phyloP scores from a whole-genome alignment of 495 filamentous ascomycete species.

The Daldinia vernicosa region DNA sequence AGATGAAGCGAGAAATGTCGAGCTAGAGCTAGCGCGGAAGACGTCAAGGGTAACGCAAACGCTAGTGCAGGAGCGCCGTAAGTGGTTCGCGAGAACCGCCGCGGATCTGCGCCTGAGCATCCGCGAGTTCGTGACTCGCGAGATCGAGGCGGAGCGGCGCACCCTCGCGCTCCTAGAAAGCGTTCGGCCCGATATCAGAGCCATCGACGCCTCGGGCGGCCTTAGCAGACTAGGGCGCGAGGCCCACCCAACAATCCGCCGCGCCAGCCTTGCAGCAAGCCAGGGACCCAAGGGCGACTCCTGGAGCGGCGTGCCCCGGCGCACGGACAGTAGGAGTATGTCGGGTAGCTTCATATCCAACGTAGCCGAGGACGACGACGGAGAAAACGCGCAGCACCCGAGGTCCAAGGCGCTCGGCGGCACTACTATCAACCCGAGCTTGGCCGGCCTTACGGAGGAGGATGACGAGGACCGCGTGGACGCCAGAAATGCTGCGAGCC shows the following conservation, averaged over 20 bases:
- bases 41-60: slow-evolving; percentile 88
- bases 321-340: slow-evolving; percentile 72
- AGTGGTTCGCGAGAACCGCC: slow-evolving; percentile 89
- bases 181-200: slow-evolving; percentile 89
- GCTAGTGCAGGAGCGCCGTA: slow-evolving; percentile 84
- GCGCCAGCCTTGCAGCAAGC: slow-evolving; percentile 79
- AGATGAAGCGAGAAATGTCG: slow-evolving; percentile 83
- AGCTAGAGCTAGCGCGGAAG: slow-evolving; percentile 80
- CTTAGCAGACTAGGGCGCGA: slow-evolving; percentile 89
- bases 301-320: slow-evolving; percentile 92
- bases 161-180: slow-evolving; percentile 91
- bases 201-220: slow-evolving; percentile 90
- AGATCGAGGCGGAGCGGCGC: slow-evolving; percentile 95
- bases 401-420: slow-evolving; percentile 59
- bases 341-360: slow-evolving; percentile 71
- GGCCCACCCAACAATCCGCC: slow-evolving; percentile 76
- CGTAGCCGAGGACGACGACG: slow-evolving; percentile 56
- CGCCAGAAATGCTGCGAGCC: slow-evolving; percentile 91
- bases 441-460: slow-evolving; percentile 76
- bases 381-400: slow-evolving; percentile 52
- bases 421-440: slow-evolving; percentile 64
- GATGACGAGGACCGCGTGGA: slow-evolving; percentile 95
- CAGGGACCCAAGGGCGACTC: slow-evolving; percentile 97
- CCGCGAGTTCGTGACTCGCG: slow-evolving; percentile 89
- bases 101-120: slow-evolving; percentile 80